Base-by-base conservation (phyloP, 352 stramenopile genomes). In the Heterotrichella gracilis region DNA sequence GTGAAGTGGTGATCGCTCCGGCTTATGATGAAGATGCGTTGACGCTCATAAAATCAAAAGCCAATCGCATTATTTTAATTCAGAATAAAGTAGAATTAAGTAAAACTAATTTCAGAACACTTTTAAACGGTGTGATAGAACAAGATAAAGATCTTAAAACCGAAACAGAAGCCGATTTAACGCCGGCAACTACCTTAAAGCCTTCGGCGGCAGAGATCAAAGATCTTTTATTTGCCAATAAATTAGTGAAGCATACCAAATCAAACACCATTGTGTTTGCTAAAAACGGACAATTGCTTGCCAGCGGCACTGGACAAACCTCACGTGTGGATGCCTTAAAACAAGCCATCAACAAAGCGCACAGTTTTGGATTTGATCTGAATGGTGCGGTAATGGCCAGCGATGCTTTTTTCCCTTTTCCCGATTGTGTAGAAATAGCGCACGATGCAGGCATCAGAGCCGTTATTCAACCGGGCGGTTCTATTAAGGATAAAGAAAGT, bases 201-300 rank as follows among this genome's bases (percentile, higher is more conserved):
- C 32, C 32, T n/a, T 17, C 32, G n/a, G n/a, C 9, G n/a, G n/a
- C 9, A 17, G 32, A 53, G n/a, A 53, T 53, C n/a, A 53, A 53
- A 53, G 32, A 53, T 53, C 32, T 53, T n/a, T 53, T 53, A 53
- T 53, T 53, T 53, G 32, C 32, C 9, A 53, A 53, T n/a, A 53
- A 53, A 53, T n/a, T 53, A n/a, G 32, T 53, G 32, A 53, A 53
- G n/a, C 32, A 53, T n/a, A 53, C 32, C 32, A 53, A 53, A 53
- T 53, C 32, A 53, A 53, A 53, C 32, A 53, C 32, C 32, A 53
- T 53, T 53, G 32, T 53, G 32, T n/a, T 53, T 53, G 32, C 32
- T 53, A 53, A 53, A 53, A 53, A 53, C 32, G 32, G 32, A n/a
- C 32, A 53, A 53, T n/a, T 53, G 32, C n/a, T 53, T 17, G 32